phyloP scores from a whole-genome alignment of 257 asterid genomes.

The Primulina eburnea region DNA sequence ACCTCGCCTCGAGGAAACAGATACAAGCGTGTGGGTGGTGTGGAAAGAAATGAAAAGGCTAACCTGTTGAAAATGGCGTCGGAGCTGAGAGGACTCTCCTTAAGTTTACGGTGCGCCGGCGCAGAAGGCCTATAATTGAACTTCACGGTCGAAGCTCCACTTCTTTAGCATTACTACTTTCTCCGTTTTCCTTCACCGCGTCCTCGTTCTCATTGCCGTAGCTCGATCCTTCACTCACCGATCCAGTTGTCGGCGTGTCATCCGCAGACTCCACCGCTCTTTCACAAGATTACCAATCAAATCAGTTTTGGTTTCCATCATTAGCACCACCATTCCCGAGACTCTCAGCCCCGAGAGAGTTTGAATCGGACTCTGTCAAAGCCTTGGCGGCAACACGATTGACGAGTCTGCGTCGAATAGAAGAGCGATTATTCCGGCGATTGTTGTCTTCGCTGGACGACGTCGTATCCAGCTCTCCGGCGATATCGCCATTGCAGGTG shows the following conservation, averaged over 20 bases:
- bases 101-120: conserved; percentile 82
- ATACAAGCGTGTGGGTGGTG: neutral
- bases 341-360: conserved; percentile 31
- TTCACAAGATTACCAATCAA: conserved; percentile 26
- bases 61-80: conserved; percentile 92
- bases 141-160: conserved; percentile 33
- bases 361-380: conserved; percentile 33
- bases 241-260: conserved; percentile 29
- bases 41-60: neutral
- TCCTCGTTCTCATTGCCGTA: conserved; percentile 31
- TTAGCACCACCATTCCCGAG: conserved; percentile 23
- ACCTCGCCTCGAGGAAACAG: neutral
- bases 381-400: conserved; percentile 28
- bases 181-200: conserved; percentile 40
- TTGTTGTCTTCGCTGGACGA: conserved; percentile 30
- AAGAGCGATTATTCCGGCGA: conserved; percentile 14
- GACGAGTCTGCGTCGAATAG: conserved; percentile 47
- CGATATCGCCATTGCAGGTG: conserved; percentile 46
- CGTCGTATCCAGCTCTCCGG: conserved; percentile 43
- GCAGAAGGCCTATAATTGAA: conserved; percentile 69
- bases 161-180: conserved; percentile 24
- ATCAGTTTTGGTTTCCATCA: conserved; percentile 28
- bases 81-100: conserved; percentile 96
- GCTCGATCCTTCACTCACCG: conserved; percentile 30
- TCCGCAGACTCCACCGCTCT: conserved; percentile 27